Percentiles rank a stretch among this genome's conserved stretches.
phyloP scores from a whole-genome alignment of 768 basidiomycete species.

The Rubroboletus satanas region DNA sequence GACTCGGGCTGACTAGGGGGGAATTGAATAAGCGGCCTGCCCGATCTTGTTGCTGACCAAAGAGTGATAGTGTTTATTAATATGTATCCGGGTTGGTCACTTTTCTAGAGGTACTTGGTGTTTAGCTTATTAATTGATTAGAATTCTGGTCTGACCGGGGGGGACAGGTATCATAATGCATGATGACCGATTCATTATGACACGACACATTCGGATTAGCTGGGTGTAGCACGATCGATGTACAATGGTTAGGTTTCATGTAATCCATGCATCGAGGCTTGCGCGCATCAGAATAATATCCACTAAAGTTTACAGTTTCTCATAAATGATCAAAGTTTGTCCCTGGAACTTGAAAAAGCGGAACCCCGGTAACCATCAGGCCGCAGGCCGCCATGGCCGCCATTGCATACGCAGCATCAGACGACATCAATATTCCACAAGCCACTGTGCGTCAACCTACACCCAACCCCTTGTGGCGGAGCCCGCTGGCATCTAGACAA shows the following conservation, averaged over 20 bases:
- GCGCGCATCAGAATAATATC: not conserved
- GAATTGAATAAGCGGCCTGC: conserved; percentile 6
- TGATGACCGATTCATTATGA: not conserved
- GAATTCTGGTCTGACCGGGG: not conserved
- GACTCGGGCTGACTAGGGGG: conserved; percentile 25
- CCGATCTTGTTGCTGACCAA: conserved; percentile 20
- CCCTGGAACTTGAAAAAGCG: not conserved
- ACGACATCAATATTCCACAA: not conserved
- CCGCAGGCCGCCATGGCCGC: not conserved
- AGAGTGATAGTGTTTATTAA: conserved; percentile 16
- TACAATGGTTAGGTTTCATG: not conserved
- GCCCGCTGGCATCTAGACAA: not conserved
- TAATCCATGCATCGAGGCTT: not conserved
- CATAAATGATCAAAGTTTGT: not conserved
- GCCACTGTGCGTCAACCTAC: too few relatives aligned
- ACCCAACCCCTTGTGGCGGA: not conserved
- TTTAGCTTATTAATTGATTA: not conserved
- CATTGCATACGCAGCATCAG: not conserved
- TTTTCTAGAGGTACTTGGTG: not conserved
- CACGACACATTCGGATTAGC: not conserved
- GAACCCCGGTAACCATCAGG: not conserved
- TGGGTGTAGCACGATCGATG: not conserved
- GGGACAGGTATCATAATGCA: not conserved
- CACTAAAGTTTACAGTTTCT: not conserved
- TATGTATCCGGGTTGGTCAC: conserved; percentile 10